Evolutionary conservation across 176 grass and related monocot genomes (phyloP), one percentile per base, ranked within the genome.

Genomic region (Carex littledalei): DNA sequence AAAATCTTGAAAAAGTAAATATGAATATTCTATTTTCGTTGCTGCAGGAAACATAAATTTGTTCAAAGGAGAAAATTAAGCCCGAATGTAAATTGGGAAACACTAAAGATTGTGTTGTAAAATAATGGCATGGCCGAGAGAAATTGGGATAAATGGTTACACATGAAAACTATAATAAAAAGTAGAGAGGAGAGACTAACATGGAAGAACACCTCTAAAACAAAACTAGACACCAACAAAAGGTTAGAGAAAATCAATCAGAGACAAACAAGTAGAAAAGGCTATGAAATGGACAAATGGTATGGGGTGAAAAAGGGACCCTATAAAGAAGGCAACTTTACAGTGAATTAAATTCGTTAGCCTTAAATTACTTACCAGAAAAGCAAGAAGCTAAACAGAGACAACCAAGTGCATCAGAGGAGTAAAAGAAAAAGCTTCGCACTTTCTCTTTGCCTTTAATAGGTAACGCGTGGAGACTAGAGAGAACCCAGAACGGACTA

Each of bases 361-460:
- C 43, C 81, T 50, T 83, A 83, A 69, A 68, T 83, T 32, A 83
- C 81, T 50, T 68, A 68, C 81, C 81, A 67, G 63, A 83, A 83
- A 83, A 59, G 58, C 31, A 6, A 49, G 16, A 82, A 49, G 79
- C 32, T 45, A 82, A 82, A 49, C 79, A 82, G 58, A 81, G 79
- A 31, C 58, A 81, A 63, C 58, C 57, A 39, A 81, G 57, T 81
- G 52, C 17, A 82, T 62, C 58, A 82, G 79, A 83, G 81, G 39
- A 83, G 39, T 83, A 68, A 69, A 69, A 83, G 81, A 45, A 67
- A 83, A 83, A 83, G 63, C 50, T 62, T 77, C 16, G 18, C 56
- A 61, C 52, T 79, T 35, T 54, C 61, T 49, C 35, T 41, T 86
- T 86, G 61, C 35, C 31, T 79, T 86, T 54, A 50, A 50, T 47